phyloP scores from a whole-genome alignment of 2,329 filamentous ascomycete species.

The Stagonosporopsis rhizophila region DNA sequence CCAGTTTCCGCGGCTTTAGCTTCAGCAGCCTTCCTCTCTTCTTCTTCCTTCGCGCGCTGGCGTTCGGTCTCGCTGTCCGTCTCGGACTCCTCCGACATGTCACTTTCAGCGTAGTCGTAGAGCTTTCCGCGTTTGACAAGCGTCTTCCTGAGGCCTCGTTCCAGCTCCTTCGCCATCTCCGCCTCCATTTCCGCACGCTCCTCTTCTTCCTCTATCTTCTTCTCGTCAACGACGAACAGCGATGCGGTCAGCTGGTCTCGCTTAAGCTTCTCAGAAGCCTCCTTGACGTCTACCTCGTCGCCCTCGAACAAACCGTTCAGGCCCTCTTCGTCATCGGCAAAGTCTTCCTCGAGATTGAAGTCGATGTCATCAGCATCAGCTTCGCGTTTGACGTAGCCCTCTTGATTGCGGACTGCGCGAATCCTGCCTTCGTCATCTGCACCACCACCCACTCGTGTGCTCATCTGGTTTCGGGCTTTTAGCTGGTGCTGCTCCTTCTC shows the following conservation, averaged over 20 bases:
- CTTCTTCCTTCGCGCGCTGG: conserved; percentile 64
- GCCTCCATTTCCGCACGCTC: conserved; percentile 72
- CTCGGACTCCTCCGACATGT: conserved; percentile 49
- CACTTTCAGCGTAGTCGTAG: conserved; percentile 86
- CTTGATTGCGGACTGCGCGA: conserved; percentile 48
- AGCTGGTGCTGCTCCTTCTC: conserved; percentile 47
- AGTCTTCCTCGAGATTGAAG: conserved; percentile 71
- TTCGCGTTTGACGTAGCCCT: conserved; percentile 55
- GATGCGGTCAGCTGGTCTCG: conserved; percentile 86
- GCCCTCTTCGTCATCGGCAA: conserved; percentile 83
- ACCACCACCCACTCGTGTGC: conserved; percentile 43
- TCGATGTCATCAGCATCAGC: conserved; percentile 71
- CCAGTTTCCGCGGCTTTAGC: conserved; percentile 58
- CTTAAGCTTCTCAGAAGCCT: conserved; percentile 70
- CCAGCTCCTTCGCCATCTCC: conserved; percentile 71
- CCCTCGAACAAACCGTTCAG: conserved; percentile 52
- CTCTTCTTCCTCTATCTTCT: conserved; percentile 69
- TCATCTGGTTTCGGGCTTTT: conserved; percentile 28
- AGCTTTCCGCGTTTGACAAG: conserved; percentile 86
- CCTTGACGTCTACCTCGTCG: conserved; percentile 64
- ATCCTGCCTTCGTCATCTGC: conserved; percentile 49
- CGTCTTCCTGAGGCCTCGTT: conserved; percentile 80
- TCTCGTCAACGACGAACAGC: conserved; percentile 71
- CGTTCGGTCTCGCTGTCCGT: conserved; percentile 69
- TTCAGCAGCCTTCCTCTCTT: conserved; percentile 55